Percentiles rank a stretch among this genome's conserved stretches.
phyloP scores from a whole-genome alignment of 768 basidiomycete genomes.

The Coprinopsis strossmayeri region DNA sequence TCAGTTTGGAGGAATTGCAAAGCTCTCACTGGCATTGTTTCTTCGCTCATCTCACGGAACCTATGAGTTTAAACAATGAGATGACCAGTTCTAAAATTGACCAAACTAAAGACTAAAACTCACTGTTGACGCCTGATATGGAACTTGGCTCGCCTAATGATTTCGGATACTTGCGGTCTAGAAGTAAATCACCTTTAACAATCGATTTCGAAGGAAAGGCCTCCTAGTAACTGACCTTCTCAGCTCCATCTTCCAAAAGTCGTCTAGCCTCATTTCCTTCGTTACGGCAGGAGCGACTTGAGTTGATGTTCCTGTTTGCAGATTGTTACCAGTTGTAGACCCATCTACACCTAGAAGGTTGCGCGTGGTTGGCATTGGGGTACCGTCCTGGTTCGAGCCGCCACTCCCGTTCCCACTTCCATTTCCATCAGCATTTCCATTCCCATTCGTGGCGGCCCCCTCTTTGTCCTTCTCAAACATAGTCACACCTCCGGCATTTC shows the following conservation, averaged over 20 bases:
- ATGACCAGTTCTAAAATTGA: neutral
- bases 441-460: constrained; percentile 5
- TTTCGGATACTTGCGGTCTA: constrained; percentile 58
- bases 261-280: constrained; percentile 53
- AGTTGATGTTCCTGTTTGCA: no score
- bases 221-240: constrained; percentile 55
- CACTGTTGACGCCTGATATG: constrained; percentile 69
- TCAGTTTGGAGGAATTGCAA: constrained; percentile 65
- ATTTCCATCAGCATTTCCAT: constrained; percentile 14
- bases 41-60: constrained; percentile 79
- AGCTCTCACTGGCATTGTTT: constrained; percentile 52
- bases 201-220: neutral
- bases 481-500: constrained; percentile 49
- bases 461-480: constrained; percentile 7
- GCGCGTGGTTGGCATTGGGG: neutral
- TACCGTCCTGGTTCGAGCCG: neutral
- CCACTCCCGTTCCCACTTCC: neutral
- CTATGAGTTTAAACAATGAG: no score
- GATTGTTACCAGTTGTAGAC: no score
- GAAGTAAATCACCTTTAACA: constrained; percentile 1
- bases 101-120: constrained; percentile 17
- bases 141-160: constrained; percentile 58
- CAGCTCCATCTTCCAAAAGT: constrained; percentile 74
- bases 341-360: no score
- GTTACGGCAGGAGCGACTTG: constrained; percentile 2